Base-by-base conservation (phyloP, 1,139 yeast genomes). In the Magnusiomyces tetraspermus region DNA sequence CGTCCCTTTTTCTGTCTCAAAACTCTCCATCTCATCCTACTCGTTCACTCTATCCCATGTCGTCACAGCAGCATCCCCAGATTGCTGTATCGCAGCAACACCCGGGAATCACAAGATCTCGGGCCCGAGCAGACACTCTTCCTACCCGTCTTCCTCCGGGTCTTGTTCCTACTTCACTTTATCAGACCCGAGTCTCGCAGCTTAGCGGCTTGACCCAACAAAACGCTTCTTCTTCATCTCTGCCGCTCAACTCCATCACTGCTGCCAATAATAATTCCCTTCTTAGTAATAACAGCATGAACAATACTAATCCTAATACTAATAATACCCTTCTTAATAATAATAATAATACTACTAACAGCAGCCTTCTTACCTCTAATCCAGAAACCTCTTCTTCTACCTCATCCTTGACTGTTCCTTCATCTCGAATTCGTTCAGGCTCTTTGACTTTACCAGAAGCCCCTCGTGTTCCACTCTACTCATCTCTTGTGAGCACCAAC, bases 121-220 rank as follows among this genome's bases (percentile, higher is more conserved):
- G 76, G 23, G 72, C 76, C 1, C 63, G 76, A 48, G 76, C 76
- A 3, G 76, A 76, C 17, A 72, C 76, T 31, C 62, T 72, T 48
- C 76, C 76, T 15, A 70, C 75, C 36, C 59, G 75, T 44, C 63
- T 71, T 23, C 65, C 73, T 44, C 68, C 71, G 17, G 63, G 63
- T 2, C 30, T 23, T 28, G 33, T 28, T 8, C 11, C 33, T 28
- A 8, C 33, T 6, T 28, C 33, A 28, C 6, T 28, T 28, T 28
- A 28, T 28, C 33, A 28, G 11, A 8, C 33, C 11, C 33, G 33
- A 28, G 11, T 28, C 11, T 28, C 33, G 6, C 33, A 28, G 11
- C 11, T 28, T 11, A 28, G 11, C 11, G 33, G 33, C 11, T 28
- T 28, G 6, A 6, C 33, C 6, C 33, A 36, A 13, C 53, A 50